A percentile compares a stretch with the other conserved stretches of the same genome.
These are phyloP conservation scores for Penicillium soppii DNA, from an alignment of 495 filamentous ascomycete species.

Conservation along the genomic window DNA sequence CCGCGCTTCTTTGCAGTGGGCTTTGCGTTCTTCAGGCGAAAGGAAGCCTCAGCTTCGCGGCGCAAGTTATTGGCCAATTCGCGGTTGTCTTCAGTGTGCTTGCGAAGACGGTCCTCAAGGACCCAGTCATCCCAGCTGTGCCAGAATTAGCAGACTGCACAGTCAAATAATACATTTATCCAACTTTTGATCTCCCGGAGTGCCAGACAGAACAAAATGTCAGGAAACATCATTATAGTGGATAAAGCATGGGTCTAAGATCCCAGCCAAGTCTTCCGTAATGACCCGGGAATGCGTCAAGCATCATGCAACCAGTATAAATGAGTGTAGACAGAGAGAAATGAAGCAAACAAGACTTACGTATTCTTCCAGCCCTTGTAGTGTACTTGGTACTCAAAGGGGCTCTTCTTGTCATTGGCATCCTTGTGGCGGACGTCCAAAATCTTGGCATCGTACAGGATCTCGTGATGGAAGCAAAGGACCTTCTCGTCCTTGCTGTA, in stretches of 20 bases:
- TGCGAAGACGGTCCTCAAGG: slow-evolving; percentile 87
- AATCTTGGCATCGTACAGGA: slow-evolving; percentile 96
- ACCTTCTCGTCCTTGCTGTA: slow-evolving; percentile 91
- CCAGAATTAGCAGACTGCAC: slow-evolving; percentile 11
- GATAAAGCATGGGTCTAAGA: neutral
- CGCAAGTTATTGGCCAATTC: slow-evolving; percentile 63
- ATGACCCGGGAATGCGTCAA: neutral
- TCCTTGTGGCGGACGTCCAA: slow-evolving; percentile 68
- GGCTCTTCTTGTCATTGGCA: slow-evolving; percentile 68
- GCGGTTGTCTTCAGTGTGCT: slow-evolving; percentile 91
- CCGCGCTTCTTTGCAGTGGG: slow-evolving; percentile 56
- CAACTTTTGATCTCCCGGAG: neutral
- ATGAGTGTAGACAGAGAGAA: neutral
- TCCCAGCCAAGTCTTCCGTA: neutral
- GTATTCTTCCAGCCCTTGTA: slow-evolving; percentile 99
- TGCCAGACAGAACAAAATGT: neutral
- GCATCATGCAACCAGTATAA: neutral
- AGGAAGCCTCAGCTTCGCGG: slow-evolving; percentile 41
- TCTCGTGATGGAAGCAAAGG: slow-evolving; percentile 93
- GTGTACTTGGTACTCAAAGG: slow-evolving; percentile 85
- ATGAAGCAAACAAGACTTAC: slow-evolving; percentile 49
- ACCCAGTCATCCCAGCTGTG: slow-evolving; percentile 97
- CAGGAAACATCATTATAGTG: neutral
- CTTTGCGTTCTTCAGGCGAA: slow-evolving; percentile 42
- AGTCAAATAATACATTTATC: neutral